Evolutionary conservation across 306 rosid genomes (phyloP).

Genomic region (Vigna hirtella): DNA sequence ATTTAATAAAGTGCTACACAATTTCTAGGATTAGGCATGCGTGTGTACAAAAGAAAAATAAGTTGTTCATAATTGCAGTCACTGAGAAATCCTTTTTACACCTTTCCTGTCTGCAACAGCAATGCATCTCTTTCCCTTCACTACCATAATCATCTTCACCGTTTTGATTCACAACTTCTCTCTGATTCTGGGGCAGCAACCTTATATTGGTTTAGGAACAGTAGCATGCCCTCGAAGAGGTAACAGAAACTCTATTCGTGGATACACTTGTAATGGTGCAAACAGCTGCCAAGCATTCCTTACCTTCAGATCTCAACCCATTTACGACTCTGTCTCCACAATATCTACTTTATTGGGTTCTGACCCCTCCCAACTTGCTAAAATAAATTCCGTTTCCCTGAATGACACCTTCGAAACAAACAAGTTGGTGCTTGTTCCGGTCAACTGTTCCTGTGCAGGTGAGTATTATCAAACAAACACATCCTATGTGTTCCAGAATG

Average conservation of each 20-base stretch:
- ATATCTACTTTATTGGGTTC: conserved; percentile 66
- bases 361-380: conserved; percentile 64
- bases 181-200: conserved; percentile 67
- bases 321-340: conserved; percentile 66
- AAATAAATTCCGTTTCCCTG: conserved; percentile 58
- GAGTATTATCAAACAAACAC: conserved; percentile 70
- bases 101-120: conserved; percentile 38
- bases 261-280: conserved; percentile 72
- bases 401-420: conserved; percentile 57
- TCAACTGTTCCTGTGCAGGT: conserved; percentile 78
- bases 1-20: neutral
- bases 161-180: conserved; percentile 36
- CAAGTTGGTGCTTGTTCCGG: conserved; percentile 71
- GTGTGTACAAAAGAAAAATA: neutral
- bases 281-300: conserved; percentile 78
- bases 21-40: neutral
- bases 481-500: conserved; percentile 45
- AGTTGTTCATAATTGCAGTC: neutral
- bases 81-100: neutral
- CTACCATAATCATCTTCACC: conserved; percentile 37
- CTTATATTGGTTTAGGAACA: conserved; percentile 66
- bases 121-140: conserved; percentile 54
- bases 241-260: conserved; percentile 58
- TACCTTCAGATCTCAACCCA: conserved; percentile 75
- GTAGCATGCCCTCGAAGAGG: conserved; percentile 53